phyloP scores from a whole-genome alignment of 2,329 filamentous ascomycete genomes.

The Didymella keratinophila region DNA sequence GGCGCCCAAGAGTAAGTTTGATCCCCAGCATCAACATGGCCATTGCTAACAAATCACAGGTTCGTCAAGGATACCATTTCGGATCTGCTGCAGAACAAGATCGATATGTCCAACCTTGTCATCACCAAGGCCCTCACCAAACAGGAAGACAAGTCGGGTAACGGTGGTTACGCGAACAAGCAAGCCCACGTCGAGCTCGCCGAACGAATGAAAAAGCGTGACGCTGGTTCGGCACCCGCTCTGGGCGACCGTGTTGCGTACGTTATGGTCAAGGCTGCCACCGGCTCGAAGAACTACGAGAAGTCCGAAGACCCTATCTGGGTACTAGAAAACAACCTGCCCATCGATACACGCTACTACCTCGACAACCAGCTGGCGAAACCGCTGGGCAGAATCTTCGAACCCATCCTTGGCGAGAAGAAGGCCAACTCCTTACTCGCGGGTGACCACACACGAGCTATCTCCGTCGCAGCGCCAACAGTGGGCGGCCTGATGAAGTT shows the following conservation, averaged over 20 bases:
- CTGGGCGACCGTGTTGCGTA: slow-evolving; percentile 97
- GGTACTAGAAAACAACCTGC: slow-evolving; percentile 95
- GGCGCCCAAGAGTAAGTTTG: slow-evolving; percentile 87
- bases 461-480: slow-evolving; percentile 88
- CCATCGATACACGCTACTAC: slow-evolving; percentile 98
- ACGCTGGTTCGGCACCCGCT: slow-evolving; percentile 89
- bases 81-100: slow-evolving; percentile 93
- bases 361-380: slow-evolving; percentile 98
- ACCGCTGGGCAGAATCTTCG: slow-evolving; percentile 92
- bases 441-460: slow-evolving; percentile 93
- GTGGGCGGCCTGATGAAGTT: slow-evolving; percentile 98
- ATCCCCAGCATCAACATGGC: background rate
- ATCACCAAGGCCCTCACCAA: slow-evolving; percentile 98
- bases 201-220: slow-evolving; percentile 95
- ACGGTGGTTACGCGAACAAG: slow-evolving; percentile 76
- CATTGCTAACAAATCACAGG: slow-evolving; percentile 56
- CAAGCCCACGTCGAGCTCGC: slow-evolving; percentile 97
- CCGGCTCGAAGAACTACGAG: slow-evolving; percentile 93
- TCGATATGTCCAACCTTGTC: slow-evolving; percentile 99
- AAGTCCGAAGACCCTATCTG: slow-evolving; percentile 97
- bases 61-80: slow-evolving; percentile 97
- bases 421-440: slow-evolving; percentile 86
- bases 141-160: slow-evolving; percentile 45
- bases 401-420: slow-evolving; percentile 94
- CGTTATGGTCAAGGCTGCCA: slow-evolving; percentile 92